phyloP scores from a whole-genome alignment of 768 basidiomycete genomes.

The Candolleomyces aberdarensis region DNA sequence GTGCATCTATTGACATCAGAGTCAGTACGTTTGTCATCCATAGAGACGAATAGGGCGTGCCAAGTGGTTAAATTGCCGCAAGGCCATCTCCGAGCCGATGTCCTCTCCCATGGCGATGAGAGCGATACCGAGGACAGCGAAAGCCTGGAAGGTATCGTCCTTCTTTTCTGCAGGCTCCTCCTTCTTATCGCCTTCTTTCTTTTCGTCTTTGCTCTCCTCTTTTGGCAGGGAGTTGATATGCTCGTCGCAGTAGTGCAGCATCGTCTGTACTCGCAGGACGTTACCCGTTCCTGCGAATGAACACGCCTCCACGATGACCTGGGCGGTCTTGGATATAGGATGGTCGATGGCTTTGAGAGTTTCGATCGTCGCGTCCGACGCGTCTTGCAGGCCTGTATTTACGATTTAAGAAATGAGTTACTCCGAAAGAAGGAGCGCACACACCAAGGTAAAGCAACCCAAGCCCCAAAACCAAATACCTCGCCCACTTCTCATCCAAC shows the following conservation, averaged over 20 bases:
- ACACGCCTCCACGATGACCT: constrained; percentile 90
- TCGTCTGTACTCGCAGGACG: constrained; percentile 86
- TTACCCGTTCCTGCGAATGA: constrained; percentile 95
- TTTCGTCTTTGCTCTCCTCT: constrained; percentile 57
- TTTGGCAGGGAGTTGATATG: constrained; percentile 63
- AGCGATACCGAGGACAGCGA: constrained; percentile 91
- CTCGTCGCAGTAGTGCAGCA: constrained; percentile 93
- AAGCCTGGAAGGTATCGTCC: constrained; percentile 85
- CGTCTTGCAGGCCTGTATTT: constrained; percentile 81
- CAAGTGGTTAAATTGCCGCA: constrained; percentile 95
- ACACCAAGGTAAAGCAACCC: constrained; percentile 88
- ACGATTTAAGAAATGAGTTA: background rate
- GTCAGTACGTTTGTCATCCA: background rate
- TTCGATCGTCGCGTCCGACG: constrained; percentile 89
- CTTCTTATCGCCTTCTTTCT: constrained; percentile 21
- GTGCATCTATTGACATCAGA: constrained; percentile 75
- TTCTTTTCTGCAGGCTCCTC: constrained; percentile 59
- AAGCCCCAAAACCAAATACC: constrained; percentile 86
- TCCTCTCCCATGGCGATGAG: constrained; percentile 98
- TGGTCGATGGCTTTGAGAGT: constrained; percentile 92
- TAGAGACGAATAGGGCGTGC: constrained; percentile 40
- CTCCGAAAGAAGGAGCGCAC: constrained; percentile 15
- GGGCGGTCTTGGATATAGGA: constrained; percentile 85
- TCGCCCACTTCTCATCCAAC: constrained; percentile 90
- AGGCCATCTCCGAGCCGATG: constrained; percentile 95